These are phyloP conservation scores for Cladophialophora immunda DNA, from an alignment of 2,329 filamentous ascomycete species.

Conservation along the genomic window DNA sequence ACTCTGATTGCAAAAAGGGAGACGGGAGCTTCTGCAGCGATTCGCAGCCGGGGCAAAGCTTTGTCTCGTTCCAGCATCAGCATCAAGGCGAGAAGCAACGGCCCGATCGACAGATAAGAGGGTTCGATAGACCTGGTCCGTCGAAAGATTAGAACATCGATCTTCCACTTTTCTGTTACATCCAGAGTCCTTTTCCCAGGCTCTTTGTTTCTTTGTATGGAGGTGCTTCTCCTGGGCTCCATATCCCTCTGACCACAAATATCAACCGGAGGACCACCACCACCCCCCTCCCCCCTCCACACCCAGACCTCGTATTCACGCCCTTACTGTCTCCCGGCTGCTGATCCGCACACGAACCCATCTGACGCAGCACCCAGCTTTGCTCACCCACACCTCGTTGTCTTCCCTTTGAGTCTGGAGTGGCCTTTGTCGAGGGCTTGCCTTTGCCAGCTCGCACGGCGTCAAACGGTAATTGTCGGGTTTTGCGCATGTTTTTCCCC, in stretches of 20 bases:
- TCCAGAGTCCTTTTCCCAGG: background rate
- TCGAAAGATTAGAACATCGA: slow-evolving; percentile 3
- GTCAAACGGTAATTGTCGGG: slow-evolving; percentile 3
- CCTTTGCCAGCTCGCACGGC: background rate
- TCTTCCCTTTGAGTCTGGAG: background rate
- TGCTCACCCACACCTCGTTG: background rate
- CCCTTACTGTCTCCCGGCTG: background rate
- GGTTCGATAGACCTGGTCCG: slow-evolving; percentile 10
- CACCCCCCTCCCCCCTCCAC: no score
- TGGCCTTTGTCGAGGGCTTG: background rate
- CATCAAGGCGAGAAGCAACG: slow-evolving; percentile 12
- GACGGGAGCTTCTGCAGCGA: slow-evolving; percentile 3
- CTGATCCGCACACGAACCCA: background rate
- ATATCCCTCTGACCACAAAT: background rate
- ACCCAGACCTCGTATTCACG: background rate
- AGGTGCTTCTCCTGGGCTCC: background rate
- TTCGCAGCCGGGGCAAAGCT: slow-evolving; percentile 4
- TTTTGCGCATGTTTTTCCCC: background rate
- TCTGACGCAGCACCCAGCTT: slow-evolving; percentile 3
- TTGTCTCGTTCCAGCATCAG: background rate
- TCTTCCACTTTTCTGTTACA: slow-evolving; percentile 3
- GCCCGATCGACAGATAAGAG: slow-evolving; percentile 16
- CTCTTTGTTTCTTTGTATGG: background rate
- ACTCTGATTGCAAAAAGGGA: slow-evolving; percentile 6
- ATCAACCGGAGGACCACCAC: background rate